Base-by-base conservation (phyloP, 495 filamentous ascomycete species). In the Rostrohypoxylon terebratum region DNA sequence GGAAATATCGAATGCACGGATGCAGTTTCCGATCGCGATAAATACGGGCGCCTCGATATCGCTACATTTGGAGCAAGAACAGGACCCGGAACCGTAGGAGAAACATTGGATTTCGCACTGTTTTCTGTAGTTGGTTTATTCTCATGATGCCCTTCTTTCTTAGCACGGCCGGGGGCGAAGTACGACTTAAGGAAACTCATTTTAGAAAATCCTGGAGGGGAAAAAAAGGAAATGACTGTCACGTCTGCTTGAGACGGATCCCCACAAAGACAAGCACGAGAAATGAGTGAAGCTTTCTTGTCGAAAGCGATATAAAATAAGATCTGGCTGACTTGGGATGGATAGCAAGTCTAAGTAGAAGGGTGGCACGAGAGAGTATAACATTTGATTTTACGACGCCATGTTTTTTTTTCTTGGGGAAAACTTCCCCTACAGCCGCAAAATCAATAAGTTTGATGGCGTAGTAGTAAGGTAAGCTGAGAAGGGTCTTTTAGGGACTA, bases 131-230 rank as follows among this genome's bases (percentile, higher is more conserved):
- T 55, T 36, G 40, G 11, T 38, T 66, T 59, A 28, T 70, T 72
- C 4, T 59, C 25, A 40, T 51, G 63, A 42, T 44, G 50, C 7
- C 64, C 65, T 33, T 68, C 75, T 34, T 20, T 38, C 50, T 71
- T 75, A 42, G 40, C 38, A 44, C 66, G 67, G 21, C 66, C 69
- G 31, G 77, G 77, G 44, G 68, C 65, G 31, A 79, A 77, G 61
- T 79, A 79, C 4, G 74, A 69, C 62, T 75, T 78, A 55, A 79
- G 20, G 65, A 75, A 75, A 44, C 74, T 45, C 77, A 79, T 79
- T 40, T 61, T 51, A 33, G 64, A 16, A 20, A 47, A 62, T 44
- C 44, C 20, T 31, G 50, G 18, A 40, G 33, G 59, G 20, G 10
- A 7, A 59, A 28, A 7, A 59, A 28, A 69, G 67, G 20, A 63